Percentiles rank a stretch among this genome's conserved stretches.
phyloP scores from a whole-genome alignment of 176 grass and related monocot genomes.

The Themeda triandra region DNA sequence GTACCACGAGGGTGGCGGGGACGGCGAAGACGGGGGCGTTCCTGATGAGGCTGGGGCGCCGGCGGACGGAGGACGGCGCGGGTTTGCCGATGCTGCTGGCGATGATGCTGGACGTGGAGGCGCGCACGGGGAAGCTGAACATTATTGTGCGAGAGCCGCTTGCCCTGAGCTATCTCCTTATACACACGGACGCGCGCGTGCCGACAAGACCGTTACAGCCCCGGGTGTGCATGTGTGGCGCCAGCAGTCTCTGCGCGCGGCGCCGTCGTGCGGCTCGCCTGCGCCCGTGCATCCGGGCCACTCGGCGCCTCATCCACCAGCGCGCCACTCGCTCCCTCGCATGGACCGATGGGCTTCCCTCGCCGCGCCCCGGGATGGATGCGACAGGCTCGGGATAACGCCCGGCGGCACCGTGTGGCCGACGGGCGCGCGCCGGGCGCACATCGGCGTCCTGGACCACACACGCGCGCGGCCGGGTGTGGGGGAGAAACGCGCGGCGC shows the following conservation, averaged over 20 bases:
- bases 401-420: constrained; percentile 35
- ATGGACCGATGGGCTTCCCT: background rate
- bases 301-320: constrained; percentile 24
- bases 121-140: constrained; percentile 37
- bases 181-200: background rate
- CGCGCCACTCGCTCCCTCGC: background rate
- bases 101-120: constrained; percentile 25
- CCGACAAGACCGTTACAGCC: constrained; percentile 11
- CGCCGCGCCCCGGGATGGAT: background rate
- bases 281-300: constrained; percentile 36
- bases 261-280: constrained; percentile 28
- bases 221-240: background rate
- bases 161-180: constrained; percentile 20
- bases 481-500: background rate
- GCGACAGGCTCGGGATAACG: constrained; percentile 47
- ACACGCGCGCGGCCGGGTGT: background rate
- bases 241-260: background rate
- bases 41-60: constrained; percentile 51
- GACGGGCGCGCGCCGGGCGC: background rate
- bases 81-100: constrained; percentile 33
- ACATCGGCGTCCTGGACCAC: constrained; percentile 10
- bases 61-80: constrained; percentile 21
- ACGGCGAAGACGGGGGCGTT: constrained; percentile 59
- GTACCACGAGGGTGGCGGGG: constrained; percentile 42
- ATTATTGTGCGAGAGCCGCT: constrained; percentile 16